Evolutionary conservation across 2,329 filamentous ascomycete species (phyloP).

Genomic region (Talaromyces sp.): DNA sequence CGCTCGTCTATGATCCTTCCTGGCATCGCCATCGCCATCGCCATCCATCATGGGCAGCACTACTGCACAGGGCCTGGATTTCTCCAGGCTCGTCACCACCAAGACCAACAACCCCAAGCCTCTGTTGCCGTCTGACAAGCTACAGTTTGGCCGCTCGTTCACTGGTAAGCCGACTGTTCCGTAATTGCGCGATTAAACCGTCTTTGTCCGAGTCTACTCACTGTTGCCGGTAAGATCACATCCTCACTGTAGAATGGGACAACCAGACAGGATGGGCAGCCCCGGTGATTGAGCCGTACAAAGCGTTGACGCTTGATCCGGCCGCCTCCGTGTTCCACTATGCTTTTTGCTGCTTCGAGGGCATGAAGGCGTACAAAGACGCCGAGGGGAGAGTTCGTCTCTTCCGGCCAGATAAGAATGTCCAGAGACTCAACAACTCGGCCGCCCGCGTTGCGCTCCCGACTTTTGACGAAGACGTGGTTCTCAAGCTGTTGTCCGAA

Average conservation of each 20-base stretch:
- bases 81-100: background rate
- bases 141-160: slow-evolving; percentile 10
- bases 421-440: slow-evolving; percentile 49
- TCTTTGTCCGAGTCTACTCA: background rate
- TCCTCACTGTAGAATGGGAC: slow-evolving; percentile 71
- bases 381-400: slow-evolving; percentile 67
- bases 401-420: slow-evolving; percentile 72
- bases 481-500: slow-evolving; percentile 75
- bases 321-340: slow-evolving; percentile 81
- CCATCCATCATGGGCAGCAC: background rate
- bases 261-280: slow-evolving; percentile 62
- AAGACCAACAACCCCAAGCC: slow-evolving; percentile 3
- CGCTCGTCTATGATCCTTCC: background rate
- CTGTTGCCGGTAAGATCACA: slow-evolving; percentile 60
- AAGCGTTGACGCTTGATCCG: slow-evolving; percentile 70
- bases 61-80: background rate
- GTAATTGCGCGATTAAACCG: background rate
- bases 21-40: background rate
- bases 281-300: slow-evolving; percentile 71
- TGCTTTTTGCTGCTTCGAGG: slow-evolving; percentile 87
- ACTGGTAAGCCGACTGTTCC: slow-evolving; percentile 4
- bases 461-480: slow-evolving; percentile 66
- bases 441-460: slow-evolving; percentile 64
- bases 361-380: slow-evolving; percentile 67
- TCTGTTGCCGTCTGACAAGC: slow-evolving; percentile 7